phyloP scores from a whole-genome alignment of 345 rosid genomes.

The Corchorus olitorius region DNA sequence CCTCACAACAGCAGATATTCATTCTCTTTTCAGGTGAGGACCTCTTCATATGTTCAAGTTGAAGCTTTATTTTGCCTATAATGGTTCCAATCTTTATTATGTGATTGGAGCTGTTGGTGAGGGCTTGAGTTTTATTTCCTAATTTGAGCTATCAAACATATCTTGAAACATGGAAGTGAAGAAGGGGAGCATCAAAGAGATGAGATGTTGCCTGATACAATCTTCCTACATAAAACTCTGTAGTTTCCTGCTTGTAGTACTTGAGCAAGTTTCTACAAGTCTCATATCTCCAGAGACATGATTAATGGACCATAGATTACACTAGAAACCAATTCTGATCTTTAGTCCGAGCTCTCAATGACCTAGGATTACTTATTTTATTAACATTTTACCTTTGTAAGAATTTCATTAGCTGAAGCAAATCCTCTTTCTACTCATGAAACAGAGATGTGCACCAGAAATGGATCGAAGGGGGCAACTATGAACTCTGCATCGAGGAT shows the following conservation, averaged over 20 bases:
- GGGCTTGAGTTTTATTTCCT: neutral
- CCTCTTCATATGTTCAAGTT: neutral
- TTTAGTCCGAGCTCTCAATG: neutral
- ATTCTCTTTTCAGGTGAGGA: constrained; percentile 90
- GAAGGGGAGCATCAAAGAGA: constrained; percentile 85
- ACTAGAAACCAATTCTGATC: neutral
- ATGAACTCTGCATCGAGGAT: constrained; percentile 92
- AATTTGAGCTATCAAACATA: neutral
- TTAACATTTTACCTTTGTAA: neutral
- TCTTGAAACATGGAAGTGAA: constrained; percentile 63
- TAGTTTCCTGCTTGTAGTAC: constrained; percentile 79
- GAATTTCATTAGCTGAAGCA: neutral
- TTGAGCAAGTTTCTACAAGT: constrained; percentile 63
- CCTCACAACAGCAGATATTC: constrained; percentile 96
- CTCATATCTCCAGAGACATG: constrained; percentile 67
- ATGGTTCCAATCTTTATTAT: neutral
- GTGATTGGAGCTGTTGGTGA: constrained; percentile 6
- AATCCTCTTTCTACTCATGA: constrained; percentile 4
- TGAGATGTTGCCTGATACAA: constrained; percentile 90
- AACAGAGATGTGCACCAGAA: constrained; percentile 97
- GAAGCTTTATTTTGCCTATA: neutral
- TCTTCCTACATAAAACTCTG: constrained; percentile 87
- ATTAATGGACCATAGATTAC: constrained; percentile 1
- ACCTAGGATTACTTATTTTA: neutral
- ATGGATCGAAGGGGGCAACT: constrained; percentile 99